Evolutionary conservation across 345 rosid genomes (phyloP).

Genomic region (Excoecaria agallocha): DNA sequence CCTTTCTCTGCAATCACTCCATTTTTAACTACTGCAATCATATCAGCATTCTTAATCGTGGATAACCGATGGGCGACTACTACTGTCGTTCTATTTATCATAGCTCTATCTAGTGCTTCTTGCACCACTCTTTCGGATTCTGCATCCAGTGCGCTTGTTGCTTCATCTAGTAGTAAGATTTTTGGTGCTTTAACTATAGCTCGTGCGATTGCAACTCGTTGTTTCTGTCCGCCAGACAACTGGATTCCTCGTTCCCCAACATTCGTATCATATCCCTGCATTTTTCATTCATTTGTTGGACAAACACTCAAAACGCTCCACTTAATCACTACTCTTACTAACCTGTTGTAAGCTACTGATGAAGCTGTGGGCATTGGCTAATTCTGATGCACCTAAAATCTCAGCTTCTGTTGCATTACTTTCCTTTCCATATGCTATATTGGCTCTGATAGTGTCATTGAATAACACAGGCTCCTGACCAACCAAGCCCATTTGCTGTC

Average conservation of each 20-base stretch:
- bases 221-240: constrained; percentile 22
- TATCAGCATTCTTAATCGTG: constrained; percentile 19
- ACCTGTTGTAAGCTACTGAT: constrained; percentile 24
- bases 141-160: constrained; percentile 24
- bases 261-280: constrained; percentile 21
- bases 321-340: background rate
- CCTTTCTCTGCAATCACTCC: constrained; percentile 25
- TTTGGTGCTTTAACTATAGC: constrained; percentile 19
- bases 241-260: constrained; percentile 20
- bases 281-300: background rate
- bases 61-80: constrained; percentile 20
- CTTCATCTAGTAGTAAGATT: constrained; percentile 23
- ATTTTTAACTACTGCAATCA: constrained; percentile 21
- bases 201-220: constrained; percentile 21
- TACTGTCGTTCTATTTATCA: constrained; percentile 17
- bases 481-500: constrained; percentile 20
- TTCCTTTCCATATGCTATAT: constrained; percentile 19
- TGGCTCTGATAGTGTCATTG: constrained; percentile 18
- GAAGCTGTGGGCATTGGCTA: constrained; percentile 23
- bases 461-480: constrained; percentile 20
- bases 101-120: constrained; percentile 19
- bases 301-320: no score
- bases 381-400: constrained; percentile 15
- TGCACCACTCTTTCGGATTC: constrained; percentile 24
- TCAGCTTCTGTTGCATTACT: constrained; percentile 18